phyloP scores from a whole-genome alignment of 176 grass and related monocot species.

The Paspalum vaginatum region DNA sequence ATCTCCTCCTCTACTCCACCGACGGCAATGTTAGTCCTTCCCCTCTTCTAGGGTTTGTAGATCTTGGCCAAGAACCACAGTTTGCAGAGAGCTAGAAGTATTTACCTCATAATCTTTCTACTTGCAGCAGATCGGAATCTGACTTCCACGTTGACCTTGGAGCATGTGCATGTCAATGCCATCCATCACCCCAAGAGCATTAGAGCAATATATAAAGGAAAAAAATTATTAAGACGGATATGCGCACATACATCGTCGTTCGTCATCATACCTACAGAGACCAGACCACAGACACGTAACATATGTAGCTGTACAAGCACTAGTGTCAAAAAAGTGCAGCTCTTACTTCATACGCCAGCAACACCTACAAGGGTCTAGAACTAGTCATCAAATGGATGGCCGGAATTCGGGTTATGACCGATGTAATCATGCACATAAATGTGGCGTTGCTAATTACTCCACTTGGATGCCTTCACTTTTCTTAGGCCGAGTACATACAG shows the following conservation, averaged over 20 bases:
- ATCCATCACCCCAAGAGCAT: not conserved
- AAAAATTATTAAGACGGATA: no score
- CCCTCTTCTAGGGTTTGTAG: no score
- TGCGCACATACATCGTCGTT: no score
- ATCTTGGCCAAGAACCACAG: no score
- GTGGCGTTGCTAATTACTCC: not conserved
- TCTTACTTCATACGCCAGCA: not conserved
- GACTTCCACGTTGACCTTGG: not conserved
- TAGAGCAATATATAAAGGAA: no score
- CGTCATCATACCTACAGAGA: no score
- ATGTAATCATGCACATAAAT: not conserved
- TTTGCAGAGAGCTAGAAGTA: no score
- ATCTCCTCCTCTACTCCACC: no score
- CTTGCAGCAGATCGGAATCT: no score
- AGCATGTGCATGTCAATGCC: not conserved
- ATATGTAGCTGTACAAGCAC: not conserved
- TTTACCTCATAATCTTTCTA: no score
- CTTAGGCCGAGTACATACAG: not conserved
- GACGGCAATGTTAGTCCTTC: no score
- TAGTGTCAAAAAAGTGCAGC: not conserved
- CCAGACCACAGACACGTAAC: no score
- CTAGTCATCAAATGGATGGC: not conserved
- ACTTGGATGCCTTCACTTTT: not conserved
- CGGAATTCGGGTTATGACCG: not conserved
- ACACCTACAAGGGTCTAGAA: not conserved